Conservation (phyloP, 495 filamentous ascomycete species). For the Aspergillus incahuasiensis region DNA sequence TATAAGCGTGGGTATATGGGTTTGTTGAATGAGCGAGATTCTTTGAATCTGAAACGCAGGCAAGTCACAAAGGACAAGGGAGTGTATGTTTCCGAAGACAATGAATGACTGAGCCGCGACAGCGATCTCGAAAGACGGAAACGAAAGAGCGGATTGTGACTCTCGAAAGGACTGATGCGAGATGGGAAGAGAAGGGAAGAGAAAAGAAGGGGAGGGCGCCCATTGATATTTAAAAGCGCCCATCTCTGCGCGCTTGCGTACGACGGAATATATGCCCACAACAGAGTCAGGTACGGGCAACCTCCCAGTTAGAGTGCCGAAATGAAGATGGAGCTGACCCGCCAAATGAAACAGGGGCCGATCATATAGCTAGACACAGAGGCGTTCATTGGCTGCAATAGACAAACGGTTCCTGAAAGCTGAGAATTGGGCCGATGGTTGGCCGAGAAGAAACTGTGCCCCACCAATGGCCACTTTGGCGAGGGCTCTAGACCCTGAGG, state of each 20-base stretch:
- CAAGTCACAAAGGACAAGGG: conserved; percentile 13
- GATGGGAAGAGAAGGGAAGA: conserved; percentile 17
- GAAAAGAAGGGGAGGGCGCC: conserved; percentile 15
- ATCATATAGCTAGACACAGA: neutral
- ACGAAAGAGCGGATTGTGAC: conserved; percentile 26
- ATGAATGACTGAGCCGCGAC: conserved; percentile 28
- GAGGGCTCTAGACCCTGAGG: neutral
- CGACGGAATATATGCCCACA: too few relatives aligned
- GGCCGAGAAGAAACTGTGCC: conserved; percentile 5
- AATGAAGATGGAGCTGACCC: conserved; percentile 1
- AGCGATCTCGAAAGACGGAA: conserved; percentile 18
- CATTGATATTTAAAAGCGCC: conserved; percentile 3
- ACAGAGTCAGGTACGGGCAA: conserved; percentile 3
- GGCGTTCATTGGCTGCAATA: neutral
- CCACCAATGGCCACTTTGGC: neutral
- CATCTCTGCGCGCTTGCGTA: neutral
- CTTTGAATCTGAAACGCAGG: neutral
- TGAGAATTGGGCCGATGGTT: conserved; percentile 4
- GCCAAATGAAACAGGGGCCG: conserved; percentile 20
- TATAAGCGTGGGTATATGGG: neutral
- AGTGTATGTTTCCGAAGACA: conserved; percentile 16
- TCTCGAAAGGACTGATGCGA: conserved; percentile 9
- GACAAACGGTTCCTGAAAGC: conserved; percentile 16
- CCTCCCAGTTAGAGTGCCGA: neutral
- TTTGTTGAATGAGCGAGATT: conserved; percentile 6